These are phyloP conservation scores for Candida ascalaphidarum DNA, from an alignment of 805 yeast genomes.

Conservation along the genomic window DNA sequence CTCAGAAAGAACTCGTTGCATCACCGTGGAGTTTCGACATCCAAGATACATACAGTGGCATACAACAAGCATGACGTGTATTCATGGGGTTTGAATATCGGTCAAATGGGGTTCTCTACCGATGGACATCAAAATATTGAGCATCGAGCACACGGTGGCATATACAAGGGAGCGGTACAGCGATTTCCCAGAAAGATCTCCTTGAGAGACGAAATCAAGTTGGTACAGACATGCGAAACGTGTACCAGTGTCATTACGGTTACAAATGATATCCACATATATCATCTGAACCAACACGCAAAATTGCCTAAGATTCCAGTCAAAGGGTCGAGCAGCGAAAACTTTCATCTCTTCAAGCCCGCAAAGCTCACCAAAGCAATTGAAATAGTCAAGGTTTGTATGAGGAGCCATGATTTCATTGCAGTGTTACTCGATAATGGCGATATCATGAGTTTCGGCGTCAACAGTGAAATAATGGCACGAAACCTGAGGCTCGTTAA, in stretches of 20 bases:
- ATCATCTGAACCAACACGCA: slow-evolving; percentile 48
- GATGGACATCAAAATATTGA: slow-evolving; percentile 9
- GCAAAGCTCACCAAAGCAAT: slow-evolving; percentile 36
- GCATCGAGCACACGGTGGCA: slow-evolving; percentile 4
- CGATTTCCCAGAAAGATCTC: slow-evolving; percentile 28
- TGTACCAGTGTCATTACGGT: slow-evolving; percentile 59
- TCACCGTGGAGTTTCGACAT: slow-evolving; percentile 46
- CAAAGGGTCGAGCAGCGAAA: slow-evolving; percentile 26
- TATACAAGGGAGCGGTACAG: slow-evolving; percentile 30
- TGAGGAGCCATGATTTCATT: slow-evolving; percentile 33
- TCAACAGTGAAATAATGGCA: slow-evolving; percentile 11
- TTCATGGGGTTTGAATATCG: slow-evolving; percentile 75
- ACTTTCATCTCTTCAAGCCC: slow-evolving; percentile 49
- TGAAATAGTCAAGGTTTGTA: slow-evolving; percentile 20
- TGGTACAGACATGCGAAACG: slow-evolving; percentile 56
- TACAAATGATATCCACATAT: slow-evolving; percentile 54
- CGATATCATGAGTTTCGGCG: slow-evolving; percentile 36
- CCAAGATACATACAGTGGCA: slow-evolving; percentile 63
- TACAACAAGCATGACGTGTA: slow-evolving; percentile 41
- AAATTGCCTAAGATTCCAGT: slow-evolving; percentile 35
- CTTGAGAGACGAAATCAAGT: slow-evolving; percentile 43
- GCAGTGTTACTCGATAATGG: slow-evolving; percentile 54
- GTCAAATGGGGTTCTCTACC: slow-evolving; percentile 62
- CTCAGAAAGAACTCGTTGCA: slow-evolving; percentile 20
- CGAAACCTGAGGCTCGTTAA: slow-evolving; percentile 32